Base-by-base conservation (phyloP, 257 asterid species). In the Nicotiana undulata region DNA sequence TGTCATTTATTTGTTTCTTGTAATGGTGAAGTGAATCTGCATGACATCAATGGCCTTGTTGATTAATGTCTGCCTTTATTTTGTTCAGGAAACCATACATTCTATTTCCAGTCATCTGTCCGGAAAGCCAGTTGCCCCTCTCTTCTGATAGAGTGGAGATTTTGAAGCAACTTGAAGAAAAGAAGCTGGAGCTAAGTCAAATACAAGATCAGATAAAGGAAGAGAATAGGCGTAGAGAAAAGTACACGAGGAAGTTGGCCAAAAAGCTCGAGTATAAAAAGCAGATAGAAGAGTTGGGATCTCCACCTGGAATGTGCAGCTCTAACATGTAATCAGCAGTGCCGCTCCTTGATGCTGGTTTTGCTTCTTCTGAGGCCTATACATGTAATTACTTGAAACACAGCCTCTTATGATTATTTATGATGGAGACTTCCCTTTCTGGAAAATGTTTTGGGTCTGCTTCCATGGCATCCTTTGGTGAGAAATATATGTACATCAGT, bases 31-130 rank as follows among this genome's bases (percentile, higher is more conserved):
- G 1, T 5, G 59, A 70, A 37, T 44, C 22, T 70, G 58, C 37
- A 55, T 56, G 53, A 20, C 9, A 44, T 24, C 51, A 28, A 13
- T 31, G 28, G 24, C 9, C 40, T 53, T 81, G 1, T 44, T 6
- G 6, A 20, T 17, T 29, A 75, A 13, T 58, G 46, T 68, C 46
- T 66, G 17, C 78, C n/a, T 20, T 22, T 68, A 24, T 80, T 52
- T 72, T 80, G 53, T 24, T 75, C 86, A 87, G 93, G 88, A 87
- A 89, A 3, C 89, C 92, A 46, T 80, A 37, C 20, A 83, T 89
- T 46, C 63, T 79, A 86, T 92, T 91, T 81, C 94, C 95, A 13
- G 92, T 88, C 29, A 58, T 79, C 68, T 53, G 74, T 26, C 29
- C 3, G 13, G 75, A 32, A 67, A 82, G 20, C 49, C 65, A n/a